Conservation (phyloP, 345 rosid genomes). For the Eucalyptus erythrocorys region DNA sequence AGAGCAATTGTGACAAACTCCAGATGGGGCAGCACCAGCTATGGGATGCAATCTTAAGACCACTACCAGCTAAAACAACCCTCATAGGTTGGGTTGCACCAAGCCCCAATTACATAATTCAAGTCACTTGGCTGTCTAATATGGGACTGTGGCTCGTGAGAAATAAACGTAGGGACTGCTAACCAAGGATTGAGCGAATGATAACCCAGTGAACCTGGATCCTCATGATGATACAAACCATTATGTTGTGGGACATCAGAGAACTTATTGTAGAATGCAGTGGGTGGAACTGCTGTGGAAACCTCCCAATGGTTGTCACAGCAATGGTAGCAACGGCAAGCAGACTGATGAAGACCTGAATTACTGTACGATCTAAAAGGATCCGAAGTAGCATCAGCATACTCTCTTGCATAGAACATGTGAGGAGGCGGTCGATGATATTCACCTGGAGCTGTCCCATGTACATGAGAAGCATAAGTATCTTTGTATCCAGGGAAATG, state of each 20-base stretch:
- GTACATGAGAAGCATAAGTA: constrained; percentile 30
- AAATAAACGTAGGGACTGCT: constrained; percentile 20
- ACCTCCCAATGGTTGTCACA: constrained; percentile 44
- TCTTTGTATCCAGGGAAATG: constrained; percentile 42
- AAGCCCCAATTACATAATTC: constrained; percentile 25
- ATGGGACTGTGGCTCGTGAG: constrained; percentile 28
- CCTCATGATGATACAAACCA: constrained; percentile 31
- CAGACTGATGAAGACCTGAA: constrained; percentile 39
- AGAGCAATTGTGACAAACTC: constrained; percentile 57
- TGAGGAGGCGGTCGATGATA: constrained; percentile 23
- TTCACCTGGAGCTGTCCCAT: constrained; percentile 26
- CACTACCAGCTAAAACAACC: constrained; percentile 31
- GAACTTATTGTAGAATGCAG: constrained; percentile 20
- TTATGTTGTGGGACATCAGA: constrained; percentile 30
- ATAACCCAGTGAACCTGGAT: constrained; percentile 14
- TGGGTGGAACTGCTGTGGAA: constrained; percentile 31
- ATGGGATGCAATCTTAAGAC: constrained; percentile 36
- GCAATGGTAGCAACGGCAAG: constrained; percentile 62
- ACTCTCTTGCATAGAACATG: constrained; percentile 32
- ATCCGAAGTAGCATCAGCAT: constrained; percentile 27
- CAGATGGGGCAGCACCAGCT: constrained; percentile 81
- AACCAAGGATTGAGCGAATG: constrained; percentile 7
- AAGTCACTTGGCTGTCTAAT: constrained; percentile 57
- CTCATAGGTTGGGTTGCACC: constrained; percentile 26
- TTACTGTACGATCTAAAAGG: constrained; percentile 26